Evolutionary conservation across 352 stramenopile genomes (phyloP), one percentile per base, ranked within the genome.

Genomic region (Phytophthora constricta): DNA sequence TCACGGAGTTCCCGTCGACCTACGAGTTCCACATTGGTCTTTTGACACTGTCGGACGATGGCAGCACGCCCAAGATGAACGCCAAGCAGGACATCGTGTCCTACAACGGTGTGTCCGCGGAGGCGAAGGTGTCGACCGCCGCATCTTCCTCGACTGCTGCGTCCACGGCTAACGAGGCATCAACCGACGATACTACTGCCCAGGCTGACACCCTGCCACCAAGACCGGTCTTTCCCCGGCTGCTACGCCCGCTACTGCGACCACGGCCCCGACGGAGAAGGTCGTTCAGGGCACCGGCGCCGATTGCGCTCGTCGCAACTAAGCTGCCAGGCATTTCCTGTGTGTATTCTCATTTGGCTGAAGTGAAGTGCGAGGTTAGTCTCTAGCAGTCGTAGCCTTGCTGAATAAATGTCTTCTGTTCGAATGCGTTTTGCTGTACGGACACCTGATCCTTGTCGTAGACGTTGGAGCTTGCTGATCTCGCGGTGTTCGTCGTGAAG

Each of bases 1-100:
- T 68, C 23, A 70, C 37, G 14, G 58, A 70, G 43, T 59, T 73
- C 27, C 42, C 70, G n/a, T 64, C 51, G 17, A 58, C 41, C 23
- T 70, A 80, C 39, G 79, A 83, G 63, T 71, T 81, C 49, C 79
- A 86, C 74, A 75, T 66, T 27, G 71, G 79, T 43, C 58, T 83
- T 26, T 64, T 85, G 62, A 85, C 76, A 49, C 67, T 80, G 53
- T 74, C 76, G 69, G 62, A 73, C 54, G 79, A 80, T 54, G 68
- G 63, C 39, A 72, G 62, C 54, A 51, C 60, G 37, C 63, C 72
- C 1, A 58, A 68, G 59, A 84, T 80, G 72, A 69, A 65, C 25
- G 57, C 64, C 3, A 62, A 76, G 47, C 71, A 77, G 59, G 75
- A 83, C 49, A 70, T 74, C 7, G 47, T 83, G 39, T 78, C 68